phyloP scores from a whole-genome alignment of 192 early-diverging fungal genomes.

The Entrophospora sp. region DNA sequence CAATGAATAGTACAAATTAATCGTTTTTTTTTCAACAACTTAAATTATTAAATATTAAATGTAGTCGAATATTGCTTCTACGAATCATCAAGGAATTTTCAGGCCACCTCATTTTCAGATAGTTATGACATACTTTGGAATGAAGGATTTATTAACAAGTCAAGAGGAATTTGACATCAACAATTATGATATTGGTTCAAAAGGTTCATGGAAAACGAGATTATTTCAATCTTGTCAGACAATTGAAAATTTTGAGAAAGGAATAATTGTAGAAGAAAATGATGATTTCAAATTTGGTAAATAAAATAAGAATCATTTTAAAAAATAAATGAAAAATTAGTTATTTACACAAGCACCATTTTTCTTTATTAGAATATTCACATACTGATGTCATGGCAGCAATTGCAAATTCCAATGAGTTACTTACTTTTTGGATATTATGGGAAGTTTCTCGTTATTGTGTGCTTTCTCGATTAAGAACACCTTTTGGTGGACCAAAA shows the following conservation, averaged over 20 bases:
- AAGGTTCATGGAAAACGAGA: slow-evolving; percentile 36
- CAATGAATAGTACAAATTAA: not conserved
- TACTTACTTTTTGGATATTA: slow-evolving; percentile 58
- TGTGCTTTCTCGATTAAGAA: slow-evolving; percentile 60
- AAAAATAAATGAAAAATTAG: no score
- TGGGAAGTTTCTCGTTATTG: slow-evolving; percentile 73
- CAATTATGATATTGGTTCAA: not conserved
- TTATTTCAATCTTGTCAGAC: slow-evolving; percentile 55
- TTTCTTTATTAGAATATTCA: slow-evolving; percentile 17
- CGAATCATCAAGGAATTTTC: slow-evolving; percentile 53
- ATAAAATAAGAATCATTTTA: no score
- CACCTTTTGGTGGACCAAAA: slow-evolving; percentile 64
- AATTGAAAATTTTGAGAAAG: slow-evolving; percentile 1
- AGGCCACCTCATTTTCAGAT: slow-evolving; percentile 56
- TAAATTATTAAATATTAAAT: not conserved
- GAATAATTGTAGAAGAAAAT: slow-evolving; percentile 24
- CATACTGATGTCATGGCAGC: not conserved
- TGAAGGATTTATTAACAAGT: slow-evolving; percentile 28
- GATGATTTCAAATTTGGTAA: slow-evolving; percentile 22
- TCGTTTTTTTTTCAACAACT: not conserved
- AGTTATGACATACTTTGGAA: slow-evolving; percentile 43
- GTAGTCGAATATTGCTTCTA: slow-evolving; percentile 20
- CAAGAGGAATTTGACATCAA: not conserved
- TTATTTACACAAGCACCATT: no score
- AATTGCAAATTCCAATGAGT: slow-evolving; percentile 30